Evolutionary conservation across 179 eudicot species (phyloP), one percentile per base, ranked within the genome.

Genomic region (Sideroxylon spinosum): DNA sequence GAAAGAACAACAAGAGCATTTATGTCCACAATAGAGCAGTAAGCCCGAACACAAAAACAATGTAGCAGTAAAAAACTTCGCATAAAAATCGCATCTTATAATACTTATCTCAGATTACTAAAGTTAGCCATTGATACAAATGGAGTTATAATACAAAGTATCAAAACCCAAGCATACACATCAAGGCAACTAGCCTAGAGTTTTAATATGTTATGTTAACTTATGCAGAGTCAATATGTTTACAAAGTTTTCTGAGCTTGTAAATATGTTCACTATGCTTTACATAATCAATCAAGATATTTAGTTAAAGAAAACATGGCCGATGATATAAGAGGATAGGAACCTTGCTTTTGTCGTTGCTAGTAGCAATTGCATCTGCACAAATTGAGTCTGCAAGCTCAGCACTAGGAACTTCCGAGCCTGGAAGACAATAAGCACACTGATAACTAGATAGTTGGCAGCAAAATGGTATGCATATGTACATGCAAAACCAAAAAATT

Each of bases 381-480:
- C 92, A 89, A 83, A 95, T 92, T 74, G 90, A 86, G 68, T 89
- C 88, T 11, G 98, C 98, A 86, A 95, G 91, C 80, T 86, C 89
- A 23, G 80, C 28, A 65, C 93, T 65, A 8, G 95, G 89, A 77
- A 81, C 93, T 82, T 89, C 91, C 12, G 88, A 84, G 85, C 95
- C 99, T 95, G 85, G 76, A 80, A 85, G 62, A 78, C 11, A 78
- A 37, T 23, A 72, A 61, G 71, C 53, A 63, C 3, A 55, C 7
- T 26, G 12, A 28, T 28, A 53, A 72, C 44, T 71, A 29, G 25
- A 76, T 28, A 59, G 26, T 20, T 48, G 20, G 29, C 10, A 62
- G 44, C 22, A 59, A 75, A 44, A 6, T 73, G 44, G n/a, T 28
- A 20, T 61, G 14, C 16, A 9, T 52, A 14, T 37, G 44, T 37